These are phyloP conservation scores for Eruca vesicaria DNA, from an alignment of 441 rosid genomes.

Conservation along the genomic window DNA sequence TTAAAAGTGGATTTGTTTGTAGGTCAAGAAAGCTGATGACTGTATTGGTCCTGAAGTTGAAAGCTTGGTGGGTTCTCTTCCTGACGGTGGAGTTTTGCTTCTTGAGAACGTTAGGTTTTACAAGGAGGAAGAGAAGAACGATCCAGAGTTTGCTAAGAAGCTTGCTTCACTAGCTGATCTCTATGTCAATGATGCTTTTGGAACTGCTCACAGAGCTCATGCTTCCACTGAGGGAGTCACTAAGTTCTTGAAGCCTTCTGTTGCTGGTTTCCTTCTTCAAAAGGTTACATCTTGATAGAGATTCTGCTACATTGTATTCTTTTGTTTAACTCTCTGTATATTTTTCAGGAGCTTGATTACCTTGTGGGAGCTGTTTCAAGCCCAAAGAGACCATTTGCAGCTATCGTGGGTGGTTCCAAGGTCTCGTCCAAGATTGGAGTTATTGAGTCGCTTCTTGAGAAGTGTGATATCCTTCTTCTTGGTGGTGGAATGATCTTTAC, in stretches of 20 bases:
- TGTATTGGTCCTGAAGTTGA: slow-evolving; percentile 90
- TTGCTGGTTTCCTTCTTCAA: slow-evolving; percentile 91
- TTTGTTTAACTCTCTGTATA: background rate
- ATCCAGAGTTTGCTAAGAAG: slow-evolving; percentile 89
- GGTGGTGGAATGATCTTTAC: slow-evolving; percentile 97
- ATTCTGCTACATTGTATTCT: background rate
- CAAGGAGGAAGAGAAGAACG: slow-evolving; percentile 95
- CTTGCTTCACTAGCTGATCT: slow-evolving; percentile 90
- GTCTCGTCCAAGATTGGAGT: slow-evolving; percentile 93
- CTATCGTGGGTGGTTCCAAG: slow-evolving; percentile 90
- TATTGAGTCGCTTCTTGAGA: slow-evolving; percentile 82
- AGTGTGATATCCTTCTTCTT: slow-evolving; percentile 72
- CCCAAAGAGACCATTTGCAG: slow-evolving; percentile 91
- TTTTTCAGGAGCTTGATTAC: slow-evolving; percentile 71
- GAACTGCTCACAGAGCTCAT: slow-evolving; percentile 93
- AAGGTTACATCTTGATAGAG: slow-evolving; percentile 43
- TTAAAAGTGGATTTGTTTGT: slow-evolving; percentile 5
- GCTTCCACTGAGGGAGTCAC: slow-evolving; percentile 96
- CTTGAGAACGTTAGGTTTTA: slow-evolving; percentile 89
- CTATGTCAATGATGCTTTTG: slow-evolving; percentile 89
- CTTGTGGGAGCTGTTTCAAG: slow-evolving; percentile 88
- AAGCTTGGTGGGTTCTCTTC: slow-evolving; percentile 69
- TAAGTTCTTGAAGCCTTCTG: slow-evolving; percentile 86
- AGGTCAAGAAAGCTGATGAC: slow-evolving; percentile 88
- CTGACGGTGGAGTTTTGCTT: slow-evolving; percentile 83